phyloP scores from a whole-genome alignment of 305 asterid species.

The Rubia tinctorum region DNA sequence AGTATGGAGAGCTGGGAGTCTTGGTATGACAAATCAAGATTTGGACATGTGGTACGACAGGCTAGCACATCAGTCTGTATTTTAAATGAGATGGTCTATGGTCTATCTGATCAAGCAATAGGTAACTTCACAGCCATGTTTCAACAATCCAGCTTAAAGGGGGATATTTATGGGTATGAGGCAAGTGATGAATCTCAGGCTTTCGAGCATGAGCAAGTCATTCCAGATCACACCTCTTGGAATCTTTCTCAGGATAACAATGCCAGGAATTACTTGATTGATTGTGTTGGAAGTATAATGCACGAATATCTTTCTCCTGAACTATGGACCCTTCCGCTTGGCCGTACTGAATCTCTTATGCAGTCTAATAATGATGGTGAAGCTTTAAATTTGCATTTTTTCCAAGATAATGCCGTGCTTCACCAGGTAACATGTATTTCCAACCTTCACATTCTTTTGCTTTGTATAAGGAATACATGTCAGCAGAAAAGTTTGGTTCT shows the following conservation, averaged over 20 bases:
- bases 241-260: slow-evolving; percentile 32
- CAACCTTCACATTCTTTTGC: slow-evolving; percentile 16
- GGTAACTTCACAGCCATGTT: slow-evolving; percentile 44
- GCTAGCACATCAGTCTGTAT: slow-evolving; percentile 92
- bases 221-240: slow-evolving; percentile 40
- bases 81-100: slow-evolving; percentile 84
- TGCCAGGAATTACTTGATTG: slow-evolving; percentile 54
- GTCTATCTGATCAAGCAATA: slow-evolving; percentile 69
- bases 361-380: slow-evolving; percentile 51
- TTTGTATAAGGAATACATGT: background rate
- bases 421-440: slow-evolving; percentile 67
- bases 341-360: slow-evolving; percentile 39
- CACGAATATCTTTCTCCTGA: slow-evolving; percentile 94
- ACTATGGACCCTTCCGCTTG: slow-evolving; percentile 90
- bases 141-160: slow-evolving; percentile 25
- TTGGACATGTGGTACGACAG: slow-evolving; percentile 83
- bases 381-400: slow-evolving; percentile 55
- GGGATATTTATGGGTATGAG: slow-evolving; percentile 21
- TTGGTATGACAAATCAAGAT: slow-evolving; percentile 73
- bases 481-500: background rate
- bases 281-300: slow-evolving; percentile 72
- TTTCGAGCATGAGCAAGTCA: slow-evolving; percentile 16
- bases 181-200: slow-evolving; percentile 22
- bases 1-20: slow-evolving; percentile 75
- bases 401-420: slow-evolving; percentile 78